phyloP scores from a whole-genome alignment of 2,329 filamentous ascomycete genomes.

The Daldinia sp. region DNA sequence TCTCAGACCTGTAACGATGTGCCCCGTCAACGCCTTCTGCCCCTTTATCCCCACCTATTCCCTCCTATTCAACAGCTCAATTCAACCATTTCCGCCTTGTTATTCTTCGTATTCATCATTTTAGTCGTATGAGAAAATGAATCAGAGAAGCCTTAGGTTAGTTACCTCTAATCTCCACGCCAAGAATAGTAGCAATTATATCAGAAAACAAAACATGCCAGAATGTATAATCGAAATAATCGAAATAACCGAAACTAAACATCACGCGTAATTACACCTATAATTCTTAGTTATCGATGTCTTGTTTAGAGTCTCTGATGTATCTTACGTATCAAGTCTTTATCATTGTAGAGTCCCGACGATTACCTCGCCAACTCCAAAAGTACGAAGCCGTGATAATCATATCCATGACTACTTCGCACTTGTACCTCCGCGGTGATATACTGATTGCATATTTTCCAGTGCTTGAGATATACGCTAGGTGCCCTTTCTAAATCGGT shows the following conservation, averaged over 20 bases:
- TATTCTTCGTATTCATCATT: background rate
- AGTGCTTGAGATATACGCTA: background rate
- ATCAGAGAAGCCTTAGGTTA: background rate
- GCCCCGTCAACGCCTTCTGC: background rate
- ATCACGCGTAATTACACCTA: too few relatives aligned
- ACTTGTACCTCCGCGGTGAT: background rate
- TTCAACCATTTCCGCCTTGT: background rate
- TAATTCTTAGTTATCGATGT: too few relatives aligned
- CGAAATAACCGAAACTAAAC: background rate
- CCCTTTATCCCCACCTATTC: background rate
- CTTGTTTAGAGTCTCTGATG: too few relatives aligned
- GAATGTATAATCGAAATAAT: background rate
- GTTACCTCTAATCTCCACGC: background rate
- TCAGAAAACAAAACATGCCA: background rate
- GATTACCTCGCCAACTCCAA: too few relatives aligned
- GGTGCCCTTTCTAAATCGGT: conserved; percentile 8
- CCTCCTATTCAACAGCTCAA: background rate
- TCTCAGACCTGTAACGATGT: background rate
- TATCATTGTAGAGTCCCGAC: too few relatives aligned
- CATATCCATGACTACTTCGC: background rate
- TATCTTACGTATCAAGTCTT: too few relatives aligned
- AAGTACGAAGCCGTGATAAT: too few relatives aligned
- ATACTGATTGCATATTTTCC: background rate
- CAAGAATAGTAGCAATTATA: background rate
- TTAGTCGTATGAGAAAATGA: background rate